Base-by-base conservation (phyloP, 2,329 filamentous ascomycete genomes). In the Alternaria brassicicola region DNA sequence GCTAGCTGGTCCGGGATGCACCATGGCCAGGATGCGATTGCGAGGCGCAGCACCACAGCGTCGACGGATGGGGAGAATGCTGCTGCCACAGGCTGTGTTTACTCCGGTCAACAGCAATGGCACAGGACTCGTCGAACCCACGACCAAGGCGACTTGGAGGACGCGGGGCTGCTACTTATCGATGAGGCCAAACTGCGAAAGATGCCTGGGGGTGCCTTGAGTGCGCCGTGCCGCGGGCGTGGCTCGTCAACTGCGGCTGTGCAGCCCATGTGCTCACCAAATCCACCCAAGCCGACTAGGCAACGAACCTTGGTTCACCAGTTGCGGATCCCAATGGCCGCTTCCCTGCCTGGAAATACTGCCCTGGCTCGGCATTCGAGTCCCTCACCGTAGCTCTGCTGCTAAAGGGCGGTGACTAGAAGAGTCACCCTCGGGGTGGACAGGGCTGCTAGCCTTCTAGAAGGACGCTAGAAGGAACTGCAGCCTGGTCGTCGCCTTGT, bases 241-340 rank as follows among this genome's bases (percentile, higher is more conserved):
- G 59, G 65, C 62, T 67, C 49, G 45, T 59, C 55, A 60, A 54
- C 42, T 66, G 69, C 66, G 71, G 70, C 70, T 72, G 68, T 71
- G 71, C 67, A 52, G 54, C 30, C 4, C 25, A 49, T 38, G 39
- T 33, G 50, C 35, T 59, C 62, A 59, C 65, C 49, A 60, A 61
- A 54, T 65, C 58, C 57, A 63, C 61, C 61, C 43, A 65, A 62
- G 61, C 65, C 53, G 47, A 45, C 58, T 61, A 75, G 73, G 73
- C 73, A 76, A 46, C 73, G 62, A 75, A 69, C 66, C 25, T 57
- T 38, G 52, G 63, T 67, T 69, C 67, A 61, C 67, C 64, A 64
- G 50, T 64, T 54, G 49, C 52, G 57, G 56, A 12, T 26, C 59
- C 57, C 58, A 52, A 52, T 28, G 17, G 19, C 55, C 57, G 59